These are phyloP conservation scores for Suillus lakei DNA, from an alignment of 768 basidiomycete genomes.

Conservation along the genomic window DNA sequence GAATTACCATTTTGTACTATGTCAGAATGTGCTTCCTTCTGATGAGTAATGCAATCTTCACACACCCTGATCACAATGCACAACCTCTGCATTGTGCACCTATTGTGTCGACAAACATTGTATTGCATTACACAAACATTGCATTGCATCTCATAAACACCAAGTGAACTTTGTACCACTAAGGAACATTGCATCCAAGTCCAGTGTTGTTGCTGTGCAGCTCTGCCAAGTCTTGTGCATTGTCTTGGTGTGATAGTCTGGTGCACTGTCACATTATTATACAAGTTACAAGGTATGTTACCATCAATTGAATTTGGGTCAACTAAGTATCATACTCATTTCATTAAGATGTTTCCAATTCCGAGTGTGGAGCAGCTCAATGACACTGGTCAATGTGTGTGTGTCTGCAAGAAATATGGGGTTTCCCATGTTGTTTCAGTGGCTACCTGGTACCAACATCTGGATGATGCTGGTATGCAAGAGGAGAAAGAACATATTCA, in stretches of 20 bases:
- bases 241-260: background rate
- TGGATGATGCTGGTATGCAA: background rate
- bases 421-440: background rate
- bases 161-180: too few species aligned
- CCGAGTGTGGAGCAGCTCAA: background rate
- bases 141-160: too few species aligned
- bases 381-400: background rate
- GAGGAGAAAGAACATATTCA: conserved; percentile 6
- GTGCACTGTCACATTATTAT: background rate
- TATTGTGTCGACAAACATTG: too few species aligned
- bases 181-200: too few species aligned
- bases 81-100: too few species aligned
- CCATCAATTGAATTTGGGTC: background rate
- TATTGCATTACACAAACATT: too few species aligned
- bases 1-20: too few species aligned
- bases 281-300: background rate
- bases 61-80: too few species aligned
- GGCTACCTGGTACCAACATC: conserved; percentile 8
- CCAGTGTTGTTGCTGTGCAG: too few species aligned
- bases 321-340: background rate
- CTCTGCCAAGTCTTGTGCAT: too few species aligned
- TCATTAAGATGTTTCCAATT: background rate
- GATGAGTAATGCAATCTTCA: too few species aligned
- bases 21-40: too few species aligned
- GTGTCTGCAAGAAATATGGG: background rate